Conservation (phyloP, 768 basidiomycete genomes). For the Antrodiella citrinella region DNA sequence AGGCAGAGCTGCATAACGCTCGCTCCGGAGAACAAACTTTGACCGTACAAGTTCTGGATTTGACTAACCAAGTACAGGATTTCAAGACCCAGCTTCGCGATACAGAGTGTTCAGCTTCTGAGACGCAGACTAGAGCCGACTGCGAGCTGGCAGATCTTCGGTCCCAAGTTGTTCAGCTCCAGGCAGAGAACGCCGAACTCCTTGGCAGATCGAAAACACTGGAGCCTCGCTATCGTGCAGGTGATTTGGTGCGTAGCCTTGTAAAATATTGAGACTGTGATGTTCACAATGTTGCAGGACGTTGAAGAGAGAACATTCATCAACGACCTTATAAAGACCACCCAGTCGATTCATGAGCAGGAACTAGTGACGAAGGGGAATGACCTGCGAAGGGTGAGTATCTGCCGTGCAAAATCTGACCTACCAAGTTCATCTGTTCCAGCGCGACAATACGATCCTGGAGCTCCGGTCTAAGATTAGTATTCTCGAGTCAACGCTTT, state of each 20-base stretch:
- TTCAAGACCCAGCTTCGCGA: slow-evolving; percentile 15
- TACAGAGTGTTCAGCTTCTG: background rate
- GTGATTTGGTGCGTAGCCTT: slow-evolving; percentile 19
- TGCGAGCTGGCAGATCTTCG: slow-evolving; percentile 18
- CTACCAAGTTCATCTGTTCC: background rate
- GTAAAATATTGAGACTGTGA: background rate
- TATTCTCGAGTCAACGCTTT: slow-evolving; percentile 22
- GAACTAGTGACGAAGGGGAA: slow-evolving; percentile 27
- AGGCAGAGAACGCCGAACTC: slow-evolving; percentile 16
- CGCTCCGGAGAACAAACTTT: background rate
- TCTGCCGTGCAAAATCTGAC: too few species aligned
- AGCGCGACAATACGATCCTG: slow-evolving; percentile 26
- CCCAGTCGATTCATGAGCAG: slow-evolving; percentile 25
- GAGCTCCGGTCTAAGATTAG: slow-evolving; percentile 22
- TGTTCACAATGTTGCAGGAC: slow-evolving; percentile 11
- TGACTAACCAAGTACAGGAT: slow-evolving; percentile 11
- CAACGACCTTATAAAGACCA: slow-evolving; percentile 21
- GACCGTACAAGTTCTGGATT: background rate
- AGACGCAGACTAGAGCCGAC: background rate
- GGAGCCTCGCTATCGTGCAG: slow-evolving; percentile 21
- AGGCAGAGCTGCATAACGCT: slow-evolving; percentile 9
- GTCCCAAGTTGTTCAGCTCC: slow-evolving; percentile 13
- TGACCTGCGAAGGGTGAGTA: slow-evolving; percentile 26
- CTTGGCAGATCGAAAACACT: slow-evolving; percentile 19
- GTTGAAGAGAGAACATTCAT: slow-evolving; percentile 26